phyloP scores from a whole-genome alignment of 805 yeast species.

The Pichia membranifaciens region DNA sequence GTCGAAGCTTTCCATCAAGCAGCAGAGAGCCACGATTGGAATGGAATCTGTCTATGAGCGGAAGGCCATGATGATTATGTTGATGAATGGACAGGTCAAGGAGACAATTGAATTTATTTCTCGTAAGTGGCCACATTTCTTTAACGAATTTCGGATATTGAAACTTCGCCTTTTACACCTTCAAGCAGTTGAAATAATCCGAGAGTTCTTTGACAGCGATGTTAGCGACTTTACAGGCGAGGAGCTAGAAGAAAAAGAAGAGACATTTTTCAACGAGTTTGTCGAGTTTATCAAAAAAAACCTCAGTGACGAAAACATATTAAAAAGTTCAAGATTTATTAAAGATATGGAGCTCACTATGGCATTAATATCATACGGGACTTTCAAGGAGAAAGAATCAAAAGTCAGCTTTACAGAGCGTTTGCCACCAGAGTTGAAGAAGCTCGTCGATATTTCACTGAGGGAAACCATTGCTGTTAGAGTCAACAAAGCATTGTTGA shows the following conservation, averaged over 20 bases:
- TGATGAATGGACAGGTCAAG: conserved; percentile 56
- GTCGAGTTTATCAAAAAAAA: conserved; percentile 57
- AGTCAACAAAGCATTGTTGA: conserved; percentile 62
- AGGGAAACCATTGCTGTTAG: conserved; percentile 61
- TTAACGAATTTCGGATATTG: conserved; percentile 56
- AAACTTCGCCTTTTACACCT: conserved; percentile 70
- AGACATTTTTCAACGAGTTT: conserved; percentile 44
- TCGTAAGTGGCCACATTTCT: conserved; percentile 54
- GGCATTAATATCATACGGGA: conserved; percentile 60
- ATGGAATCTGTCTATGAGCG: conserved; percentile 48
- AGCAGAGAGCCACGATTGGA: conserved; percentile 27
- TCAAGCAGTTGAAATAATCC: conserved; percentile 74
- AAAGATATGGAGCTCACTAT: conserved; percentile 75
- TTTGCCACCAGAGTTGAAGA: conserved; percentile 51
- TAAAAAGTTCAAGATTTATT: conserved; percentile 47
- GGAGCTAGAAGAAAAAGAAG: conserved; percentile 14
- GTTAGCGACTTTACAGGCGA: background rate
- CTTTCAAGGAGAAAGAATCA: conserved; percentile 13
- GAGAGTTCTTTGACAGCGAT: conserved; percentile 36
- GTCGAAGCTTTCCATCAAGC: conserved; percentile 10
- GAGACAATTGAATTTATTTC: conserved; percentile 53
- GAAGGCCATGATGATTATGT: conserved; percentile 44
- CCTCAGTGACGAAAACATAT: conserved; percentile 26
- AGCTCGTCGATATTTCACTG: conserved; percentile 52
- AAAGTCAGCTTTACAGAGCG: background rate